Evolutionary conservation across 2,329 filamentous ascomycete genomes (phyloP).

Genomic region (Emergomyces orientalis): DNA sequence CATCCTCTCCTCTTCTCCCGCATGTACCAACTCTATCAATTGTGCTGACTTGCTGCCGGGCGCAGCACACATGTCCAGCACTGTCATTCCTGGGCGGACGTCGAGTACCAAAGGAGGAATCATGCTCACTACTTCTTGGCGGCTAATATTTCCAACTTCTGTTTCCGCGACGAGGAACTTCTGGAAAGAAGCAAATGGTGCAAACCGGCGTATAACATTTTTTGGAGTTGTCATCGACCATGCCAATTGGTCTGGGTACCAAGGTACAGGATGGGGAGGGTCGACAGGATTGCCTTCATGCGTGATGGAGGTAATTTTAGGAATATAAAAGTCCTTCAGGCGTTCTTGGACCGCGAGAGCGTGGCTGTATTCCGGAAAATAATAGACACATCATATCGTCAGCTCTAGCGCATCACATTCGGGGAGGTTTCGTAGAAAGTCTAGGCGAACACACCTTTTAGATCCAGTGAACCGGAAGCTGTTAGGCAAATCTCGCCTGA

Average conservation of each 20-base stretch:
- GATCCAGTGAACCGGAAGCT: conserved; percentile 97
- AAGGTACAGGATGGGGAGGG: conserved; percentile 69
- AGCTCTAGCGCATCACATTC: neutral
- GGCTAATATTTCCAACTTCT: conserved; percentile 90
- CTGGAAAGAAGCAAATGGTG: conserved; percentile 90
- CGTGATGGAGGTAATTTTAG: conserved; percentile 75
- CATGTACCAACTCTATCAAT: conserved; percentile 86
- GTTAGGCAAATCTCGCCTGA: conserved; percentile 82
- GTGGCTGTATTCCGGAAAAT: conserved; percentile 48
- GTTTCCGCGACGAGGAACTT: conserved; percentile 97
- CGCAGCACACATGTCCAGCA: conserved; percentile 91
- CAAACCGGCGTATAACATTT: conserved; percentile 85
- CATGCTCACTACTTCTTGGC: conserved; percentile 98
- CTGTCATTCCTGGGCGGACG: conserved; percentile 79
- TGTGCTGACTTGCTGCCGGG: conserved; percentile 96
- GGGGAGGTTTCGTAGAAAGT: neutral
- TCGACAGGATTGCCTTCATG: conserved; percentile 75
- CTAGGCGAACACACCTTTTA: conserved; percentile 55
- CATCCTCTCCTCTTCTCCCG: conserved; percentile 81
- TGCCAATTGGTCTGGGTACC: conserved; percentile 91
- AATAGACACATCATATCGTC: conserved; percentile 6
- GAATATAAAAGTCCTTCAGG: conserved; percentile 79
- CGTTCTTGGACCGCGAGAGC: conserved; percentile 86
- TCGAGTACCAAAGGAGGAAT: conserved; percentile 93
- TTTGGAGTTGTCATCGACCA: conserved; percentile 99